Conservation (phyloP, 2,329 filamentous ascomycete genomes). For the Trichoderma afroharzianum region DNA sequence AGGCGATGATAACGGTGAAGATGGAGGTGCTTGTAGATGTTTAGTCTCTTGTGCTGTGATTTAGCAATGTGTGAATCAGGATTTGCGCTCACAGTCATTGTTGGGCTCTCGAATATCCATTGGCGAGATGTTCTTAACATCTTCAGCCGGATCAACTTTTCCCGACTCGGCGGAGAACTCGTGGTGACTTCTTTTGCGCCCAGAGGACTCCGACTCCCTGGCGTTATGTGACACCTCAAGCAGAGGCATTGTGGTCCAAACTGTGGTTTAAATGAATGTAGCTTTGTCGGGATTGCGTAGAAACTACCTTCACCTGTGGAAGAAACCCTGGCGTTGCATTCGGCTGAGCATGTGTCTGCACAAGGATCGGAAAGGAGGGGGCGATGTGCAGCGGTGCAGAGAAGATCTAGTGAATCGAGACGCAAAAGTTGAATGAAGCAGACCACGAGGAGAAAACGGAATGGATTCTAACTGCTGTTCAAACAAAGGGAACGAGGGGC, state of each 20-base stretch:
- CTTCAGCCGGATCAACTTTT: slow-evolving; percentile 24
- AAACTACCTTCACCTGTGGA: neutral
- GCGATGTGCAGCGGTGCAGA: neutral
- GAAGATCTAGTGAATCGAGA: neutral
- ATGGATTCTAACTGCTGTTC: neutral
- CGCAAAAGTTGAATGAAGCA: neutral
- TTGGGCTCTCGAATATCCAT: slow-evolving; percentile 21
- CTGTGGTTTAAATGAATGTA: neutral
- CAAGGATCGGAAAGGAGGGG: neutral
- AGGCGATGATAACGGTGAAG: slow-evolving; percentile 30
- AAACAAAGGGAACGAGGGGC: neutral
- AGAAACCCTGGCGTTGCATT: neutral
- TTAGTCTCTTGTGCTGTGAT: slow-evolving; percentile 21
- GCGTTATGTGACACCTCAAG: slow-evolving; percentile 46
- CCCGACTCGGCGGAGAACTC: slow-evolving; percentile 39
- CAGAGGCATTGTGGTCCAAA: slow-evolving; percentile 41
- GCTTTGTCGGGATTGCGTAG: neutral
- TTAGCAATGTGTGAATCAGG: slow-evolving; percentile 23
- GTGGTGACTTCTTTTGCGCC: slow-evolving; percentile 46
- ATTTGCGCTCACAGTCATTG: slow-evolving; percentile 24
- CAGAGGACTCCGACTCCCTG: slow-evolving; percentile 40
- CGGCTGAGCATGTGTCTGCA: neutral
- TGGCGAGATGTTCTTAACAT: slow-evolving; percentile 21
- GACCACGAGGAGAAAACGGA: neutral
- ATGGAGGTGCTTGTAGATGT: neutral